Base-by-base conservation (phyloP, 2,329 filamentous ascomycete genomes). In the Clonostachys rosea region DNA sequence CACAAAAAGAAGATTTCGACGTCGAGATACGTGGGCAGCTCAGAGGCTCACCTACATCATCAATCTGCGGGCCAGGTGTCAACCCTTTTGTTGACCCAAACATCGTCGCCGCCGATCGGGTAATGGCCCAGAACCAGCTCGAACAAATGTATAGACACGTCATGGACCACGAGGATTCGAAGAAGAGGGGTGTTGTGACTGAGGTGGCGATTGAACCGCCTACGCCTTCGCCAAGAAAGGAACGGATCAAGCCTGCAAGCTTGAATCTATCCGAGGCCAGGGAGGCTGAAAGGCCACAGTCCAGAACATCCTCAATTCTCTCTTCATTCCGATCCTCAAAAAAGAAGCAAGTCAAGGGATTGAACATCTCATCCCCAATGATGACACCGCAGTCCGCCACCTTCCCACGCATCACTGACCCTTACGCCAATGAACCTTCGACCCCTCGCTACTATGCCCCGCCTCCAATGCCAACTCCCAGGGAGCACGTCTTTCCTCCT, bases 71-170 rank as follows among this genome's bases (percentile, higher is more conserved):
- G 43, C 71, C 79, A 55, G 81, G 81, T 46, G 80, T 84, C 49
- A 82, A 89, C 50, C 78, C 77, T 14, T 83, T 81, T 18, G 88
- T 96, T 50, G 90, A 96, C 63, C 83, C 86, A 49, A 78, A 77
- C 49, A 79, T 96, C 14, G 78, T 96, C 20, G 80, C 86, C 49
- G 78, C 81, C 50, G 89, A 96, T 66, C 82, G 79, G 62, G 76
- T 79, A 59, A 85, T 86, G 71, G 84, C 89, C 52, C 84, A 94
- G 65, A 76, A 85, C 54, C 88, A 96, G 63, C 83, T 96, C 66
- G 91, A 96, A 65, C 83, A 89, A 57, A 83, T 97, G 63, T 97
- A 96, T 68, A 90, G 85, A 51, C 87, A 91, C 55, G 91, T 96
- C 53, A 87, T 96, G 84, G 89, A 91, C 64, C 88, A 95, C 57